These are phyloP conservation scores for Herpotrichia juniperi DNA, from an alignment of 2,329 filamentous ascomycete genomes.

Conservation along the genomic window DNA sequence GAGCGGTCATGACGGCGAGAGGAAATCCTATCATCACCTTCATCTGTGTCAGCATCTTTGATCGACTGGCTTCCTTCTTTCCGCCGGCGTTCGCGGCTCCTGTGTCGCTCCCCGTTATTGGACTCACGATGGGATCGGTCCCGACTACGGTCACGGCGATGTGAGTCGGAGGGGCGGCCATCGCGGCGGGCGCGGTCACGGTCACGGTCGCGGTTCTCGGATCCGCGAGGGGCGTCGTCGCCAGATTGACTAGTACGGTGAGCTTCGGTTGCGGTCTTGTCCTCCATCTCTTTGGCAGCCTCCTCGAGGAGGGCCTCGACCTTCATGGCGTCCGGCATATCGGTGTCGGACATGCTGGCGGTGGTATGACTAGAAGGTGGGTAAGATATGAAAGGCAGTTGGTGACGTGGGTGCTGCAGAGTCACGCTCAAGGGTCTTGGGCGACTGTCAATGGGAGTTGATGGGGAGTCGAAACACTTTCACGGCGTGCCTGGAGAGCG, in stretches of 20 bases:
- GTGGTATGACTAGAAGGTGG: not conserved
- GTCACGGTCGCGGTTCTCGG: constrained; percentile 36
- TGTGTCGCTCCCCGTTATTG: constrained; percentile 7
- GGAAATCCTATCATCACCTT: constrained; percentile 43
- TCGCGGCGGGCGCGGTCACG: constrained; percentile 23
- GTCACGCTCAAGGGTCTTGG: not conserved
- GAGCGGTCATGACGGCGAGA: constrained; percentile 32
- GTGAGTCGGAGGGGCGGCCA: not conserved
- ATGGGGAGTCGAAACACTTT: not conserved
- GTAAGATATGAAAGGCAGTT: not conserved
- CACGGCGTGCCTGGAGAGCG: constrained; percentile 1
- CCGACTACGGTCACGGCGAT: constrained; percentile 26
- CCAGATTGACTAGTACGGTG: not conserved
- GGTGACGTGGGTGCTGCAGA: not conserved
- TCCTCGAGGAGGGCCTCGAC: constrained; percentile 90
- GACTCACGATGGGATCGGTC: constrained; percentile 12
- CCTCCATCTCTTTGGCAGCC: constrained; percentile 31
- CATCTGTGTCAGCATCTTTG: constrained; percentile 44
- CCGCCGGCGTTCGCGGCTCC: constrained; percentile 21
- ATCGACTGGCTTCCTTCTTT: constrained; percentile 38
- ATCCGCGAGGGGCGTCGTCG: not conserved
- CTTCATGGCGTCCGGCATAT: constrained; percentile 67
- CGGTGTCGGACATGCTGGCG: constrained; percentile 1
- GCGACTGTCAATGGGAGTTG: not conserved
- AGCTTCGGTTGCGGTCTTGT: not conserved